Base-by-base conservation (phyloP, 495 filamentous ascomycete genomes). In the Parathielavia appendiculata region DNA sequence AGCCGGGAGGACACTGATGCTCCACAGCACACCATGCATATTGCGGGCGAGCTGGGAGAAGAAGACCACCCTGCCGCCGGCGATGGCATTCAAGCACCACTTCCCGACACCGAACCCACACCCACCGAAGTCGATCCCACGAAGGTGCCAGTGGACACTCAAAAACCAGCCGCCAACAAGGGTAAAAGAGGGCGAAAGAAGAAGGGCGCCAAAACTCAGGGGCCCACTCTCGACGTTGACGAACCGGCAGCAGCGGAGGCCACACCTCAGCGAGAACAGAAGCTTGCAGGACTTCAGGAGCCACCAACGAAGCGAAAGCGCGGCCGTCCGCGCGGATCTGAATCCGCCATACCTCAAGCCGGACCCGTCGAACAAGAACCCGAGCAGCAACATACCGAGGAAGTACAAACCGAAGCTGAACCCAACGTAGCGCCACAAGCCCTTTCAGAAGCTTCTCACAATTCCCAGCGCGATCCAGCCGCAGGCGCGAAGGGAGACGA, bases 261-360 rank as follows among this genome's bases (percentile, higher is more conserved):
- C 10, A 47, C 14, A 43, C 39, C 40, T 11, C 35, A 59, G 19
- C 54, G 49, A 5, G 22, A n/a, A 9, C 0, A 20, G 5, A 19
- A 20, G 4, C 39, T 45, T 4, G 22, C 35, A 3, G 51, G 52
- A 10, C 4, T 19, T 8, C 39, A n/a, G 22, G 54, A 61, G 17
- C 52, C 51, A 12, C 44, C 63, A 13, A 5, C 57, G 12, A 68
- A 63, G 32, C 57, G 47, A 26, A 51, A 54, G 30, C 57, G 63
- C 39, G 65, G 65, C 1, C 63, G 65, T 4, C 54, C 60, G 6
- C 51, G 63, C 23, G 66, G 61, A 38, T 58, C 57, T 1, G 54
- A 52, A 0, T 17, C 46, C 1, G 20, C 32, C 39, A 26, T 47
- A 36, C 38, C 59, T 10, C 46, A 41, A 23, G 34, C 46, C 35